Base-by-base conservation (phyloP, 768 basidiomycete species). In the Sporobolomyces pararoseus region DNA sequence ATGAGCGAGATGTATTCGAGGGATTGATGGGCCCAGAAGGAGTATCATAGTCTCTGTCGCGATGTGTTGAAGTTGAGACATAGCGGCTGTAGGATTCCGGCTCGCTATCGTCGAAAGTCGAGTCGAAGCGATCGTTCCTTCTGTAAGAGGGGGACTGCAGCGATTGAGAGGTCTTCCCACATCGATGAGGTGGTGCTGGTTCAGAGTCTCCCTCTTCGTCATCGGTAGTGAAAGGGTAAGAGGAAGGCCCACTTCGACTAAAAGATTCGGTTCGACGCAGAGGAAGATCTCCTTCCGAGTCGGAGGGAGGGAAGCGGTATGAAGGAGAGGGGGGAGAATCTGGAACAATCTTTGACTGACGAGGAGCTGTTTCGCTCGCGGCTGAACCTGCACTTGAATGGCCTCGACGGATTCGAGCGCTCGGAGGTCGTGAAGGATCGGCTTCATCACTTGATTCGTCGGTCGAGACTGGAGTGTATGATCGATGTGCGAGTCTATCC, bases 401-500 rank as follows among this genome's bases (percentile, higher is more conserved):
- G 3, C 64, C 64, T 34, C 47, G 14, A 23, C 63, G 42, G 1
- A 32, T 2, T 13, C 64, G 31, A 12, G 23, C 3, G 25, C 25
- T 32, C 21, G 63, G 25, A 42, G 64, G 55, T 25, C 34, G 19
- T 25, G 54, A 44, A n/a, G 54, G 54, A 25, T 58, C 32, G 32
- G 51, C 54, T 29, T 61, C 54, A 34, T 69, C 68, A 25, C 59
- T 67, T 29, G 68, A 69, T 6, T 47, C 31, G 27, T n/a, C 65
- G 23, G 29, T 47, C 19, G 55, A 52, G 29, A 27, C 25, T 10
- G 54, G 61, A 25, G 58, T 62, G 23, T 34, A 62, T 29, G 13
- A 1, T 19, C 46, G 34, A 46, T 21, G 12, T 23, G 34, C 2
- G 47, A 23, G 37, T 35, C n/a, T n/a, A n/a, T n/a, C n/a, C n/a